A percentile compares a stretch with the other conserved stretches of the same genome.
phyloP scores from a whole-genome alignment of 148 eudicot genomes.

The Vaccinium vitisidaea region DNA sequence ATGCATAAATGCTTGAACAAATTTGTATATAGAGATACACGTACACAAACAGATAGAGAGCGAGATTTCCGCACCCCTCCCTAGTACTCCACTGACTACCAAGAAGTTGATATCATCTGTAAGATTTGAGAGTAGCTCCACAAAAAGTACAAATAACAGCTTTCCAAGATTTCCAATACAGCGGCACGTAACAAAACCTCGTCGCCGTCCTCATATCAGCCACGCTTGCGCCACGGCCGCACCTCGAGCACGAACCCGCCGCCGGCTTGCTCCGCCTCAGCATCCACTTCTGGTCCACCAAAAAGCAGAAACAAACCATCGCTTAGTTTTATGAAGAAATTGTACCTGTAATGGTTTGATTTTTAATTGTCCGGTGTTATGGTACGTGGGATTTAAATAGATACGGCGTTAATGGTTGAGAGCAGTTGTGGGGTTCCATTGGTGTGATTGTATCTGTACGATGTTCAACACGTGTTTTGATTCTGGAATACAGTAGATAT shows the following conservation, averaged over 20 bases:
- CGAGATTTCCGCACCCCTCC: background rate
- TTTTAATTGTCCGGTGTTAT: background rate
- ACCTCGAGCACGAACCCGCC: constrained; percentile 64
- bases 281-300: constrained; percentile 59
- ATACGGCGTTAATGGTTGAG: background rate
- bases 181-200: constrained; percentile 55
- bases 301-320: constrained; percentile 56
- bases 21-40: background rate
- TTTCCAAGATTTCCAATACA: constrained; percentile 58
- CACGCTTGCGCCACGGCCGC: constrained; percentile 59
- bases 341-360: background rate
- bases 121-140: constrained; percentile 61
- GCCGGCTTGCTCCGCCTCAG: constrained; percentile 47
- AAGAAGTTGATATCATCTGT: constrained; percentile 1
- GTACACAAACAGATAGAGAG: background rate
- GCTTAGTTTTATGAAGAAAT: background rate
- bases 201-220: constrained; percentile 59
- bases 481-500: background rate
- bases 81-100: background rate
- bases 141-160: constrained; percentile 68
- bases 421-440: constrained; percentile 7
- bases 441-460: background rate
- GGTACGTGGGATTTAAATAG: constrained; percentile 5
- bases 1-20: background rate
- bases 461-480: background rate